Percentiles rank a stretch among this genome's conserved stretches.
phyloP scores from a whole-genome alignment of 164 flowering plant genomes.

The Brasenia schreberi region DNA sequence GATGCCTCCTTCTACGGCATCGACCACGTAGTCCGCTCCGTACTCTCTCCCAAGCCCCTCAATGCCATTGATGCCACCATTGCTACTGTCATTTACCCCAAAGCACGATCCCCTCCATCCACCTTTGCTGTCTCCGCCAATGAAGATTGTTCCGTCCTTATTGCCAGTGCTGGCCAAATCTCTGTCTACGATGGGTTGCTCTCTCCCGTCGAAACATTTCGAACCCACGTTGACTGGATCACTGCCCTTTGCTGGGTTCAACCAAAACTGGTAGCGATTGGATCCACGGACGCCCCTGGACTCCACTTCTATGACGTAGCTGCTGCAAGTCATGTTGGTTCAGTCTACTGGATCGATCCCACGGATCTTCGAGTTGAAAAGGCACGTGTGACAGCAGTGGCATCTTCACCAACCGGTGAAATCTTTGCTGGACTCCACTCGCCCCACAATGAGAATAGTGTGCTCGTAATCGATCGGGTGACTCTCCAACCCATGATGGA shows the following conservation, averaged over 20 bases:
- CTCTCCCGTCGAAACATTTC: conserved; percentile 36
- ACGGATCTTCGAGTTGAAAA: conserved; percentile 65
- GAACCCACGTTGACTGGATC: conserved; percentile 64
- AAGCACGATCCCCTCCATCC: conserved; percentile 36
- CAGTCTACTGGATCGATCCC: conserved; percentile 67
- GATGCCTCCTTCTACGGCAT: conserved; percentile 79
- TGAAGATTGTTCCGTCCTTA: conserved; percentile 58
- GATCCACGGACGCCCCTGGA: conserved; percentile 51
- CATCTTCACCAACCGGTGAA: conserved; percentile 17
- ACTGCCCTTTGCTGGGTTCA: conserved; percentile 44
- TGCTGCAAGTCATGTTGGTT: conserved; percentile 37
- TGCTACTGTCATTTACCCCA: conserved; percentile 55
- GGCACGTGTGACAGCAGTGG: conserved; percentile 45
- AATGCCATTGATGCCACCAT: conserved; percentile 61
- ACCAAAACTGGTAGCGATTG: conserved; percentile 52
- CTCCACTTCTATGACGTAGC: conserved; percentile 62
- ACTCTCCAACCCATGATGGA: conserved; percentile 38
- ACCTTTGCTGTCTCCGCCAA: conserved; percentile 11
- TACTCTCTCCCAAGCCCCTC: conserved; percentile 48
- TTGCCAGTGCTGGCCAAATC: conserved; percentile 82
- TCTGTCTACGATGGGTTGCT: conserved; percentile 65
- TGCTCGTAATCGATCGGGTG: conserved; percentile 54
- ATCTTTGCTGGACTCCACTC: conserved; percentile 65
- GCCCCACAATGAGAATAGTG: conserved; percentile 57
- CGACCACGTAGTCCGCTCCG: conserved; percentile 51